Percentiles rank a stretch among this genome's conserved stretches.
phyloP scores from a whole-genome alignment of 108 stramenopile species.

The Skeletonema grethae region DNA sequence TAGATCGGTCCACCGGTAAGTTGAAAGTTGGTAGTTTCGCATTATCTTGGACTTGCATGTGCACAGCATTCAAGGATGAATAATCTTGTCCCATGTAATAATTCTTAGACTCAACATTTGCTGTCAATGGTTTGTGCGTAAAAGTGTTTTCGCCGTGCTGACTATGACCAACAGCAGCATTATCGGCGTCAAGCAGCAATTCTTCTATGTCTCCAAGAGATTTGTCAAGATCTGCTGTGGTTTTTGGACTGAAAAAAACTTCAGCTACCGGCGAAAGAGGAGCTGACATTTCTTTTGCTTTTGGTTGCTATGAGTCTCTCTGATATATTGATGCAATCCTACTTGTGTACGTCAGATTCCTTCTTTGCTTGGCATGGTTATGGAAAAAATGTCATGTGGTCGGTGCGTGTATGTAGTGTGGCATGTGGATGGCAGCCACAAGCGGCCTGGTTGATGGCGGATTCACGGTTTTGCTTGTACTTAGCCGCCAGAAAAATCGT shows the following conservation, averaged over 20 bases:
- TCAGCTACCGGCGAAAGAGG: not conserved
- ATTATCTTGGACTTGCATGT: slow-evolving; percentile 86
- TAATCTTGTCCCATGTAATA: slow-evolving; percentile 5
- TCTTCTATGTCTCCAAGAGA: slow-evolving; percentile 36
- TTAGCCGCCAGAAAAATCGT: too few species aligned
- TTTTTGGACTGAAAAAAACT: slow-evolving; percentile 17
- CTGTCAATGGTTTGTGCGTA: not conserved
- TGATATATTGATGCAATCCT: not conserved
- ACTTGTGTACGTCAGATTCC: not conserved
- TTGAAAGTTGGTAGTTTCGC: slow-evolving; percentile 77
- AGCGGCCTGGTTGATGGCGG: too few species aligned
- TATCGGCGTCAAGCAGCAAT: slow-evolving; percentile 25
- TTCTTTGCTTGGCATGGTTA: not conserved
- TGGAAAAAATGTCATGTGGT: too few species aligned
- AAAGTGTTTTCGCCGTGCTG: not conserved
- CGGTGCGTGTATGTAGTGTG: too few species aligned
- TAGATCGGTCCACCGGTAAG: slow-evolving; percentile 61
- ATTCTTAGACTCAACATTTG: not conserved
- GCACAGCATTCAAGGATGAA: slow-evolving; percentile 60
- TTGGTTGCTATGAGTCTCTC: not conserved
- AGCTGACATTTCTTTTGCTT: not conserved
- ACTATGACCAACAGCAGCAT: slow-evolving; percentile 5
- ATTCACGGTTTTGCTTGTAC: too few species aligned
- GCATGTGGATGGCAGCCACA: too few species aligned
- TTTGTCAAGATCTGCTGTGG: slow-evolving; percentile 26